A percentile compares a stretch with the other conserved stretches of the same genome.
These are phyloP conservation scores for Salix arbutifolia DNA, from an alignment of 345 rosid species.

Conservation along the genomic window DNA sequence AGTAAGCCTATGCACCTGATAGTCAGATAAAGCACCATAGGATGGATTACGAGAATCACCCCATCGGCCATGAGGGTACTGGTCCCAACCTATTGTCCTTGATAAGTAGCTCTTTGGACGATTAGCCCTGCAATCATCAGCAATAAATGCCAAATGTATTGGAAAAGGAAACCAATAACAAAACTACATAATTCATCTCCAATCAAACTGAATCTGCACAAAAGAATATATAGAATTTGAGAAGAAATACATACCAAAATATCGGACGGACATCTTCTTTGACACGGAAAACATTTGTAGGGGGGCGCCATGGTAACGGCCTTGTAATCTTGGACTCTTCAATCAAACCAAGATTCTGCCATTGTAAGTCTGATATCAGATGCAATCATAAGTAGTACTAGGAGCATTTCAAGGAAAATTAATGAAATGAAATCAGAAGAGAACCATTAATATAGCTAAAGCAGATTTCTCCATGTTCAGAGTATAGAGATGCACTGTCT, in stretches of 20 bases:
- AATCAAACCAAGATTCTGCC: constrained; percentile 89
- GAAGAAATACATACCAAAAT: constrained; percentile 58
- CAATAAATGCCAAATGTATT: constrained; percentile 10
- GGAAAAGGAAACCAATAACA: neutral
- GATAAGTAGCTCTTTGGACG: constrained; percentile 96
- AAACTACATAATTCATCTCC: neutral
- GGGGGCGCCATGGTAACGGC: constrained; percentile 87
- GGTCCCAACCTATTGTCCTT: constrained; percentile 91
- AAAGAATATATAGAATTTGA: neutral
- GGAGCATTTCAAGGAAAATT: neutral
- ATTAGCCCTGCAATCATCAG: constrained; percentile 70
- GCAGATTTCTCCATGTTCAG: constrained; percentile 96
- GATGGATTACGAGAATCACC: constrained; percentile 87
- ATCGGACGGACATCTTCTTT: constrained; percentile 96
- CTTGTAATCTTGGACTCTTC: constrained; percentile 82
- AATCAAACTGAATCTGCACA: neutral
- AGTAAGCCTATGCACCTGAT: constrained; percentile 51
- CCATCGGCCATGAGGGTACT: constrained; percentile 89
- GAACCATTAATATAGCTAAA: constrained; percentile 74
- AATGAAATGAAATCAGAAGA: constrained; percentile 7
- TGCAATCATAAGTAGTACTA: neutral
- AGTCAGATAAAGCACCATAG: constrained; percentile 73
- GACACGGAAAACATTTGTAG: constrained; percentile 81
- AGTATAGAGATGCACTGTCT: constrained; percentile 81
- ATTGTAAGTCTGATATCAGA: constrained; percentile 28